A percentile compares a stretch with the other conserved stretches of the same genome.
Evolutionary conservation across 139 green algal genomes (phyloP).

Genomic region (Chlorella sorokiniana): DNA sequence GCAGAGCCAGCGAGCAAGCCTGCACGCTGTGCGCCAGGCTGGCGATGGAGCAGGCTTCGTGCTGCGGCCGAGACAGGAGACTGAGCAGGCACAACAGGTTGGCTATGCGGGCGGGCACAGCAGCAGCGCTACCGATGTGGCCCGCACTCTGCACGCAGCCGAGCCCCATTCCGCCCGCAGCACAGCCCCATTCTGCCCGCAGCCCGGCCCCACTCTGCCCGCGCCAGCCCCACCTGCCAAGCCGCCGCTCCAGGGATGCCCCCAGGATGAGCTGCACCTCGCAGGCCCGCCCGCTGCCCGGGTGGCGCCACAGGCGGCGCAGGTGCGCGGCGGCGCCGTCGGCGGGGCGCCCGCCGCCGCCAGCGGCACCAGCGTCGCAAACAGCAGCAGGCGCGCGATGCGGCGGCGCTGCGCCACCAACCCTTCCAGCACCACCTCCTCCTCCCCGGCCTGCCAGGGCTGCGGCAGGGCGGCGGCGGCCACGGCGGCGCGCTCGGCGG

Average conservation of each 20-base stretch:
- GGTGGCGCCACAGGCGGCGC: constrained; percentile 36
- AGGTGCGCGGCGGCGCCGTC: background rate
- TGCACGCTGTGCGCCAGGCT: too few relatives aligned
- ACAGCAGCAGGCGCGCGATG: constrained; percentile 28
- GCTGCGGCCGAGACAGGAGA: too few relatives aligned
- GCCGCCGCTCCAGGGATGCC: constrained; percentile 21
- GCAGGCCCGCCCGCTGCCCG: constrained; percentile 4
- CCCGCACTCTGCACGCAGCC: too few relatives aligned
- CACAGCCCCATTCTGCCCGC: background rate
- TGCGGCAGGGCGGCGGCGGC: constrained; percentile 7
- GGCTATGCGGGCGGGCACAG: too few relatives aligned
- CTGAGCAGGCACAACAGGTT: too few relatives aligned
- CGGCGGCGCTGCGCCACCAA: constrained; percentile 28
- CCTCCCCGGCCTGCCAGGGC: constrained; percentile 6
- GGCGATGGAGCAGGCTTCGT: too few relatives aligned
- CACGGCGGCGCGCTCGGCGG: background rate
- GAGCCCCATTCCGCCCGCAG: too few relatives aligned
- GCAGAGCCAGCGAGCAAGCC: too few relatives aligned
- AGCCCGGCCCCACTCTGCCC: background rate
- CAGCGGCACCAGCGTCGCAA: constrained; percentile 34
- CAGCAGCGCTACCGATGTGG: too few relatives aligned
- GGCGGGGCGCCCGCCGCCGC: background rate
- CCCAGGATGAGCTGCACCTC: constrained; percentile 49
- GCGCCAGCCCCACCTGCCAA: constrained; percentile 7
- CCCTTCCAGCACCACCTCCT: background rate